Base-by-base conservation (phyloP, 148 eudicot species). In the Beta vulgaris region DNA sequence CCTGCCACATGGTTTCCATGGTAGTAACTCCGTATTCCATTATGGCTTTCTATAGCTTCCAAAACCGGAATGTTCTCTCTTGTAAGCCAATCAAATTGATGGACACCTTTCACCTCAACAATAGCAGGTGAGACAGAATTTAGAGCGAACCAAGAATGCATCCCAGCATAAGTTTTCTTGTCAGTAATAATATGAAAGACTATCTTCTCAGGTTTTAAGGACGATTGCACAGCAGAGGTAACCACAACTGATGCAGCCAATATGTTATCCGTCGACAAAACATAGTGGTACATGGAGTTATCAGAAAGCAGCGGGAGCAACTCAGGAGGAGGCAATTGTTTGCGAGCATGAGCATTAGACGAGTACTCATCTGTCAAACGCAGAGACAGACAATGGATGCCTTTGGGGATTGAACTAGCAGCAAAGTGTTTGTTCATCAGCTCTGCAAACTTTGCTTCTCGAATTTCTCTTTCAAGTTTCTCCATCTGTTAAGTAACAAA, bases 81-180 rank as follows among this genome's bases (percentile, higher is more conserved):
- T 35, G 99, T 96, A 73, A 96, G 84, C 98, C 99, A 96, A 70
- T 96, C 99, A 89, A 96, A 96, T 75, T 96, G 99, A 81, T 92
- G 99, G 76, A 96, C 93, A 72, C 99, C 97, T 85, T 88, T 96
- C 29, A 96, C 99, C 84, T 96, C 99, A 78, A 96, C 84, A 72
- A 89, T 84, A 35, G 99, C 98, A 77, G 99, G 98, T 53, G 88
- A 84, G 71, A 88, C 74, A 42, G 93, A 87, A 83, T 96, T 91
- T 49, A 96, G 76, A 40, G 99, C 95, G 84, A 96, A 96, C 99
- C 99, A 96, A 31, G 99, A 93, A 76, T 96, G 99, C 99, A 96
- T 96, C 73, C 94, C 98, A 26, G 99, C 94, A 82, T 89, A 96
- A 26, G 99, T 96, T 91, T 96, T 96, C 88, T 92, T 96, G 83